Percentiles rank a stretch among this genome's conserved stretches.
phyloP scores from a whole-genome alignment of 2,329 filamentous ascomycete genomes.

The Amphichorda felina region DNA sequence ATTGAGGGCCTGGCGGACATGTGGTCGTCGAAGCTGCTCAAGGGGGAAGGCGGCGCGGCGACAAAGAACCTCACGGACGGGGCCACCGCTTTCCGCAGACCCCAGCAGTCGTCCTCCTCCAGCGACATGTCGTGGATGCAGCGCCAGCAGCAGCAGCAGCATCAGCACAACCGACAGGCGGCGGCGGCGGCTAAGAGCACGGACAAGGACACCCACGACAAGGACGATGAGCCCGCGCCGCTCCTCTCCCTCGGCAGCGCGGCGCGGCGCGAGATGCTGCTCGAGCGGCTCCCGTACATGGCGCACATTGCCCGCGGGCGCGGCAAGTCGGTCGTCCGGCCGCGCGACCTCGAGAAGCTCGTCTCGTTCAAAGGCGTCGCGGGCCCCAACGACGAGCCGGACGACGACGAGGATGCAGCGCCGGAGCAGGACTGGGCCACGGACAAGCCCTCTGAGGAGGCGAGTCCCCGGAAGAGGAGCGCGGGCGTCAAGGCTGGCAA shows the following conservation, averaged over 20 bases:
- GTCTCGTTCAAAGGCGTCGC: conserved; percentile 51
- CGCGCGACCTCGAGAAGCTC: conserved; percentile 54
- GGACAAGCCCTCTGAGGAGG: conserved; percentile 45
- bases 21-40: conserved; percentile 51
- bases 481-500: conserved; percentile 22
- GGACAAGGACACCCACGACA: conserved; percentile 7
- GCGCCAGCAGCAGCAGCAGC: conserved; percentile 14
- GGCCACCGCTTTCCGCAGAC: conserved; percentile 35
- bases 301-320: conserved; percentile 47
- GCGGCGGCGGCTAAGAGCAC: not conserved
- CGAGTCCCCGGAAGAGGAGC: conserved; percentile 34
- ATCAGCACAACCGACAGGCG: conserved; percentile 4
- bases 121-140: conserved; percentile 21
- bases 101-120: conserved; percentile 10
- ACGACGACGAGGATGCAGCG: conserved; percentile 29
- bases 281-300: conserved; percentile 83
- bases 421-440: conserved; percentile 46
- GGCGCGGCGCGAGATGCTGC: conserved; percentile 60
- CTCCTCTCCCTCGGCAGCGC: conserved; percentile 51
- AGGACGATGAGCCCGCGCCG: conserved; percentile 17
- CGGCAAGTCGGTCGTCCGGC: conserved; percentile 25
- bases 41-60: conserved; percentile 31
- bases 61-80: conserved; percentile 28
- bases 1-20: conserved; percentile 61
- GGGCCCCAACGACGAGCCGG: conserved; percentile 30